phyloP scores from a whole-genome alignment of 1,284 basidiomycete genomes.

The Cryptococcus sp. region DNA sequence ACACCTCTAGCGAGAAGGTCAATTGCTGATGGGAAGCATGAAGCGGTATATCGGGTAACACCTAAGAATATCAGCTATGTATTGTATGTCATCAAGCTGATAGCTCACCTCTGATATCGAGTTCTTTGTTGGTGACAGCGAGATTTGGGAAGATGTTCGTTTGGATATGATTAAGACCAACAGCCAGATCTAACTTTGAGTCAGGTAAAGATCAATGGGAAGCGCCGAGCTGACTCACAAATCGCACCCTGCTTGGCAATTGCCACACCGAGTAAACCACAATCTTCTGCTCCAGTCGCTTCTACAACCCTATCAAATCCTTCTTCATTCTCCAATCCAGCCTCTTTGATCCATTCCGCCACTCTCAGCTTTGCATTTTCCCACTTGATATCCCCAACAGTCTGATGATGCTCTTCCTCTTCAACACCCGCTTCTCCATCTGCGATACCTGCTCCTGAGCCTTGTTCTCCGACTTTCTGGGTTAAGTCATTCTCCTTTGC shows the following conservation, averaged over 20 bases:
- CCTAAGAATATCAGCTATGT: constrained; percentile 12
- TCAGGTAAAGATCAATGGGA: background rate
- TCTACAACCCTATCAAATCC: constrained; percentile 62
- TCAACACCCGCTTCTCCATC: constrained; percentile 24
- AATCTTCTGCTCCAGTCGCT: constrained; percentile 57
- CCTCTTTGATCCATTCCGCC: constrained; percentile 21
- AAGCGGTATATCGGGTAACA: constrained; percentile 44
- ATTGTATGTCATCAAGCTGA: background rate
- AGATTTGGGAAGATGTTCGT: constrained; percentile 41
- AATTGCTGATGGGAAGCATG: constrained; percentile 51
- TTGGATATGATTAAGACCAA: constrained; percentile 42
- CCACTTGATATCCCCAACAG: constrained; percentile 37
- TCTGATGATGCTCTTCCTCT: constrained; percentile 15
- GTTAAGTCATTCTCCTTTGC: constrained; percentile 10
- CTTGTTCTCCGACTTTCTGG: constrained; percentile 12
- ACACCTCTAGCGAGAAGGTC: constrained; percentile 53
- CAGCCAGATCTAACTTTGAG: constrained; percentile 33
- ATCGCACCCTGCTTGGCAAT: constrained; percentile 61
- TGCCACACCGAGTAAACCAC: constrained; percentile 56
- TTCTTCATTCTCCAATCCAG: constrained; percentile 35
- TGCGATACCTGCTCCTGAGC: constrained; percentile 17
- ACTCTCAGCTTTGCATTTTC: constrained; percentile 33
- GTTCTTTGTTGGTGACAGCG: constrained; percentile 59
- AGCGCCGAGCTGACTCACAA: constrained; percentile 22
- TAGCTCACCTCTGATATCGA: constrained; percentile 63